Evolutionary conservation across 768 basidiomycete species (phyloP).

Genomic region (Boletus rubescentipes): DNA sequence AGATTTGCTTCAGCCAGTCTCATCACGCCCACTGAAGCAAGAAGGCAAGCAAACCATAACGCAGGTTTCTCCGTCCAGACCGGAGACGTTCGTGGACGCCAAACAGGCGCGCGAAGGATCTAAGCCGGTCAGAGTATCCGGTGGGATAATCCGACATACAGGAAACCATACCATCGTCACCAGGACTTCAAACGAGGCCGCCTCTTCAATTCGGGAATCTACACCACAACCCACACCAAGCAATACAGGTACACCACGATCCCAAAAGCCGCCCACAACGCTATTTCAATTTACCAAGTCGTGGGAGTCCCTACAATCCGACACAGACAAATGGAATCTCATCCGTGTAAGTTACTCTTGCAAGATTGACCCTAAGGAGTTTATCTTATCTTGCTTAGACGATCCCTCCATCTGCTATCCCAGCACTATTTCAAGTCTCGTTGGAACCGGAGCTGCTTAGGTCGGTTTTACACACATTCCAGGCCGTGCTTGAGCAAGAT

Average conservation of each 20-base stretch:
- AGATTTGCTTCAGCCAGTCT: conserved; percentile 39
- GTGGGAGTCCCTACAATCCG: conserved; percentile 49
- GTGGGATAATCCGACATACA: conserved; percentile 69
- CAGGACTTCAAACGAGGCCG: conserved; percentile 24
- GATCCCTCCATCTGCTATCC: conserved; percentile 54
- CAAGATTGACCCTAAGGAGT: neutral
- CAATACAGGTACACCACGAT: neutral
- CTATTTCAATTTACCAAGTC: conserved; percentile 62
- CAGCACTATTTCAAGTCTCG: conserved; percentile 64
- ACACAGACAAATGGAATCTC: conserved; percentile 54
- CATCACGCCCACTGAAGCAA: conserved; percentile 34
- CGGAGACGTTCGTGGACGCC: conserved; percentile 54
- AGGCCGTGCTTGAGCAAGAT: conserved; percentile 26
- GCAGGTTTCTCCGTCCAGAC: conserved; percentile 12
- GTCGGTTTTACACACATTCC: conserved; percentile 56
- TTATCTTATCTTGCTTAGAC: conserved; percentile 36
- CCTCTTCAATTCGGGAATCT: conserved; percentile 3
- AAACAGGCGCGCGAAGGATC: conserved; percentile 53
- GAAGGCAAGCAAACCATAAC: conserved; percentile 15
- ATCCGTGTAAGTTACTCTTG: conserved; percentile 49
- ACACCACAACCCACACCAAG: neutral
- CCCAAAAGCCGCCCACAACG: conserved; percentile 37
- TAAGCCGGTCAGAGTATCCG: conserved; percentile 51
- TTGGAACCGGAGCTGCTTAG: conserved; percentile 65
- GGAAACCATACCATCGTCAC: conserved; percentile 62